These are phyloP conservation scores for Epichloe festucae DNA, from an alignment of 2,329 filamentous ascomycete genomes.

Conservation along the genomic window DNA sequence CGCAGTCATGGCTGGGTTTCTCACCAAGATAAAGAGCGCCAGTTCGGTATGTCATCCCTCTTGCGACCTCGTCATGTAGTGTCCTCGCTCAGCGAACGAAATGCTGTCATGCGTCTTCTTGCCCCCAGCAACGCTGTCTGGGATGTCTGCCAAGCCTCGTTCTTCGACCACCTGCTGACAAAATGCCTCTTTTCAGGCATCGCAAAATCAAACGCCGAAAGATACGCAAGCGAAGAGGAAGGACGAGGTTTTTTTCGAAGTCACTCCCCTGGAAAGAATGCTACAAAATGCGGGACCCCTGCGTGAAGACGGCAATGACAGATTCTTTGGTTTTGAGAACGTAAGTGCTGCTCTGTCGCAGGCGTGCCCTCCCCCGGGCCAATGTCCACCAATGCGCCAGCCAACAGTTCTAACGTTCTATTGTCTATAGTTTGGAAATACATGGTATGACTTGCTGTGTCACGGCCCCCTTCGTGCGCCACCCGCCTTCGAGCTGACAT, in stretches of 20 bases:
- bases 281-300: slow-evolving; percentile 70
- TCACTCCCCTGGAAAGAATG: slow-evolving; percentile 58
- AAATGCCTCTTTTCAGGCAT: slow-evolving; percentile 26
- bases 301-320: slow-evolving; percentile 81
- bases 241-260: slow-evolving; percentile 43
- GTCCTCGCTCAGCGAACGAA: background rate
- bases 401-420: background rate
- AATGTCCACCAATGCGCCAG: background rate
- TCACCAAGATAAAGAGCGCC: slow-evolving; percentile 45
- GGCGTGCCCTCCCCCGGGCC: background rate
- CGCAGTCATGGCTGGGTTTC: slow-evolving; percentile 40
- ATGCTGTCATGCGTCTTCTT: background rate
- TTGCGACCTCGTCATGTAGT: background rate
- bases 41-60: slow-evolving; percentile 34
- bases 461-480: background rate
- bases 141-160: slow-evolving; percentile 3
- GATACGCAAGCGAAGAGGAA: slow-evolving; percentile 40
- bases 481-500: background rate
- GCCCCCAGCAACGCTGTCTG: background rate
- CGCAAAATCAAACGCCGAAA: slow-evolving; percentile 29
- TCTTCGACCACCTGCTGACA: slow-evolving; percentile 18
- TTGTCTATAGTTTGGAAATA: slow-evolving; percentile 72
- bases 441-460: slow-evolving; percentile 52
- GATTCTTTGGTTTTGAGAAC: slow-evolving; percentile 97
- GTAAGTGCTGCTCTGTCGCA: slow-evolving; percentile 40